Percentiles rank a stretch among this genome's conserved stretches.
phyloP scores from a whole-genome alignment of 1,139 yeast genomes.

The Protomyces inundatus region DNA sequence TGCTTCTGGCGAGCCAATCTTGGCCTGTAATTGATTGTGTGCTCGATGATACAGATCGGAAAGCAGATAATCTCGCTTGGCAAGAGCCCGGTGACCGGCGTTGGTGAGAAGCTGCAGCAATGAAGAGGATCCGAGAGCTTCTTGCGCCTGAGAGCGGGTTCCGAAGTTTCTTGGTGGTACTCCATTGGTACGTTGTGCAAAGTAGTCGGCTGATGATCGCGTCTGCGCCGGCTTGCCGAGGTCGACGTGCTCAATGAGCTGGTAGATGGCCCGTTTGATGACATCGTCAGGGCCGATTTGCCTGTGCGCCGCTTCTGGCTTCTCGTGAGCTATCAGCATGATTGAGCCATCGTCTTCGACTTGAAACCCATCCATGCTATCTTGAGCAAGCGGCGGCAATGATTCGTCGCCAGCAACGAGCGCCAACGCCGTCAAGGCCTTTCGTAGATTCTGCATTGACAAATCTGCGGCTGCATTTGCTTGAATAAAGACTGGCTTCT shows the following conservation, averaged over 20 bases:
- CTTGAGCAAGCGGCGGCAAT: no score
- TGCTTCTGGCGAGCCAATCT: not conserved
- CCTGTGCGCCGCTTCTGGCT: not conserved
- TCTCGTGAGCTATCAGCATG: not conserved
- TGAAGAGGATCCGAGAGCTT: not conserved
- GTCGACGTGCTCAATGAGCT: not conserved
- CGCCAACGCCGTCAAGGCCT: no score
- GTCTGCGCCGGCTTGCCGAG: not conserved
- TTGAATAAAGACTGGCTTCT: no score
- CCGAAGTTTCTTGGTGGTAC: not conserved
- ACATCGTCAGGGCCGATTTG: not conserved
- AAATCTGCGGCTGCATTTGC: no score
- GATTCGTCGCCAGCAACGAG: no score
- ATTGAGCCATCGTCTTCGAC: not conserved
- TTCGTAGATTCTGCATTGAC: no score
- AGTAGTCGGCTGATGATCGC: not conserved
- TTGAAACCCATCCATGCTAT: not conserved
- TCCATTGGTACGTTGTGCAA: not conserved
- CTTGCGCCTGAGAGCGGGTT: not conserved
- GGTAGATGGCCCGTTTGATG: not conserved
- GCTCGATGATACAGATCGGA: slow-evolving; percentile 7
- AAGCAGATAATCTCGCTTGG: not conserved
- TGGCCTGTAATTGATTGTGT: not conserved
- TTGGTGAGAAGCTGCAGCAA: not conserved
- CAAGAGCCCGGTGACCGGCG: slow-evolving; percentile 3